phyloP scores from a whole-genome alignment of 768 basidiomycete species.

The Tephrocybe sp. region DNA sequence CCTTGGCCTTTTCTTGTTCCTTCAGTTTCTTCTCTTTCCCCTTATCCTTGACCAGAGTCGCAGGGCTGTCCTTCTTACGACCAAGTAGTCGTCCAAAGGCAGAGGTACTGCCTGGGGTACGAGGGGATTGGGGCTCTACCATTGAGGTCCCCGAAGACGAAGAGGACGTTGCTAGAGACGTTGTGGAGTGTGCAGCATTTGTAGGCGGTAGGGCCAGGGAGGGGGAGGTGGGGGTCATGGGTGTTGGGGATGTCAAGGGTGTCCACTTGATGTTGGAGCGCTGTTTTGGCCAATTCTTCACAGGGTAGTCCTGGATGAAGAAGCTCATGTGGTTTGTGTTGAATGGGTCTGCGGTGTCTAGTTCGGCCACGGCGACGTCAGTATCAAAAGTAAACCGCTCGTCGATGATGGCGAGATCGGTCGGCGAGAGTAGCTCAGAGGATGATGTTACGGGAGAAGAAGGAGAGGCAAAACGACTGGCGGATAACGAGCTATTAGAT shows the following conservation, averaged over 20 bases:
- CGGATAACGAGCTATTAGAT: constrained; percentile 35
- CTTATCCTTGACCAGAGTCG: not conserved
- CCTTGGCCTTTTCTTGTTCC: constrained; percentile 36
- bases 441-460: constrained; percentile 32
- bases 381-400: constrained; percentile 24
- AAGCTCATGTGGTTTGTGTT: constrained; percentile 9
- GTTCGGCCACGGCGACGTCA: constrained; percentile 5
- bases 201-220: too few relatives aligned
- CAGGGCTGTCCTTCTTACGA: constrained; percentile 16
- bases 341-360: constrained; percentile 8
- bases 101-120: constrained; percentile 15
- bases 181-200: constrained; percentile 1
- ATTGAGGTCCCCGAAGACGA: not conserved
- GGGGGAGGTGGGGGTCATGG: not conserved
- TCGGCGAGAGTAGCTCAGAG: constrained; percentile 13
- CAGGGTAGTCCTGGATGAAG: constrained; percentile 11
- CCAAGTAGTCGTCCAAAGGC: constrained; percentile 24
- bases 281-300: constrained; percentile 29
- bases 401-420: constrained; percentile 37
- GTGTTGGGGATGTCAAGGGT: not conserved
- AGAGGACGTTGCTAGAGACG: not conserved
- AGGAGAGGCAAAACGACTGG: constrained; percentile 25
- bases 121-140: constrained; percentile 5
- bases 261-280: constrained; percentile 22
- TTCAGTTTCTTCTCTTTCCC: constrained; percentile 28